Evolutionary conservation across 2,329 filamentous ascomycete genomes (phyloP).

Genomic region (Pyrenophora teres): DNA sequence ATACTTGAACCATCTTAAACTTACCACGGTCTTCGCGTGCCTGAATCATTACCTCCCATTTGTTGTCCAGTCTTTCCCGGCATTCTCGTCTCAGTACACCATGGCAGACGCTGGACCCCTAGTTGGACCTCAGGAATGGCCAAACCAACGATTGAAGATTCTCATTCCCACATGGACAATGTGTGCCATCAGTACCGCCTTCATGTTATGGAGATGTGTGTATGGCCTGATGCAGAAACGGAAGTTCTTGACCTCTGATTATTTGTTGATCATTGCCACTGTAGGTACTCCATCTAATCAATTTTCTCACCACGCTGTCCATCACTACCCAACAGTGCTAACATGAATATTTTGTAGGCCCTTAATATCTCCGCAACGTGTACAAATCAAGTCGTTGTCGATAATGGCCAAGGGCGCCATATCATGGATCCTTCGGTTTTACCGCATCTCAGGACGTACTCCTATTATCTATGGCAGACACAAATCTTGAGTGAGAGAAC

Average conservation of each 20-base stretch:
- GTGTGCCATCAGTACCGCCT: constrained; percentile 26
- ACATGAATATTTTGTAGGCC: constrained; percentile 10
- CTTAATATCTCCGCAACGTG: constrained; percentile 24
- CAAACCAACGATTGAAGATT: constrained; percentile 27
- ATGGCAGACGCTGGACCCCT: constrained; percentile 15
- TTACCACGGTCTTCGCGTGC: constrained; percentile 1
- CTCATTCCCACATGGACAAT: constrained; percentile 26
- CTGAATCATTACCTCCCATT: not conserved
- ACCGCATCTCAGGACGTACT: constrained; percentile 22
- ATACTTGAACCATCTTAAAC: constrained; percentile 6
- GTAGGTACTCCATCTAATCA: constrained; percentile 16
- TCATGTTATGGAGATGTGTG: constrained; percentile 31
- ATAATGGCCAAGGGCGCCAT: constrained; percentile 28
- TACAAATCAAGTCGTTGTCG: constrained; percentile 19
- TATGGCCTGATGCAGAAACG: constrained; percentile 26
- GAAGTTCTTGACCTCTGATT: constrained; percentile 32
- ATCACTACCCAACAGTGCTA: constrained; percentile 1
- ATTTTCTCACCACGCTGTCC: not conserved
- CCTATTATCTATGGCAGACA: constrained; percentile 30
- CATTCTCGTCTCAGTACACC: not conserved
- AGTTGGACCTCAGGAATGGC: constrained; percentile 24
- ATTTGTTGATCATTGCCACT: constrained; percentile 33
- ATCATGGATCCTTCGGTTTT: constrained; percentile 29
- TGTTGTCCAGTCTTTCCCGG: not conserved
- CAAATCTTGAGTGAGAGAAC: constrained; percentile 26